Evolutionary conservation across 2,329 filamentous ascomycete genomes (phyloP).

Genomic region (Cryphonectria naterciae): DNA sequence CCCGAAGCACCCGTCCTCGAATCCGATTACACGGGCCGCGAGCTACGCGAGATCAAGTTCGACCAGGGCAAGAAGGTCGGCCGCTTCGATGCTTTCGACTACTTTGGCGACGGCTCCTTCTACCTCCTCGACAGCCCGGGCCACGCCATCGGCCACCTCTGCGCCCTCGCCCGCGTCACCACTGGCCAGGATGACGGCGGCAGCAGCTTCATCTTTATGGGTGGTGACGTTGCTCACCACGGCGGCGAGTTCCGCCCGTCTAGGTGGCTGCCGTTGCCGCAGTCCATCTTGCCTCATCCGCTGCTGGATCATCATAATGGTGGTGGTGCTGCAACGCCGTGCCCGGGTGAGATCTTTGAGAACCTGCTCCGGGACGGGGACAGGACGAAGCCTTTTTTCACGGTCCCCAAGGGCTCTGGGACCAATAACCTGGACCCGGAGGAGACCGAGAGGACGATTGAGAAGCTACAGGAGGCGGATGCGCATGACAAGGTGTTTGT

Average conservation of each 20-base stretch:
- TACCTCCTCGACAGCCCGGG: constrained; percentile 28
- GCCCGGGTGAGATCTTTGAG: constrained; percentile 46
- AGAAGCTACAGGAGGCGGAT: constrained; percentile 52
- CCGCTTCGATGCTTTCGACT: constrained; percentile 26
- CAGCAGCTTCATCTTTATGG: constrained; percentile 48
- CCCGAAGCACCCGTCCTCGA: constrained; percentile 32
- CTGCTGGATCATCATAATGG: constrained; percentile 32
- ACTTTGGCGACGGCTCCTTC: constrained; percentile 26
- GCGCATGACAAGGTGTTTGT: constrained; percentile 49
- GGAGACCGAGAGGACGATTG: constrained; percentile 44
- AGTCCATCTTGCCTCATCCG: constrained; percentile 44
- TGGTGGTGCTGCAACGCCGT: constrained; percentile 35
- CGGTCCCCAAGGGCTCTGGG: constrained; percentile 13
- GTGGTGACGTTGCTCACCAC: constrained; percentile 48
- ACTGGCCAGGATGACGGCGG: constrained; percentile 27
- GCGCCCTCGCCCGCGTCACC: constrained; percentile 45
- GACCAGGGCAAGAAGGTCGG: constrained; percentile 31
- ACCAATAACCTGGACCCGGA: constrained; percentile 35
- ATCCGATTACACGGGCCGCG: constrained; percentile 33
- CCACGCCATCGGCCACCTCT: constrained; percentile 30
- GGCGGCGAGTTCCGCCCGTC: constrained; percentile 43
- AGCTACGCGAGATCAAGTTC: constrained; percentile 35
- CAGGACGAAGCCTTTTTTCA: constrained; percentile 39
- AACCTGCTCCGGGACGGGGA: constrained; percentile 41
- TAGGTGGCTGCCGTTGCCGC: constrained; percentile 37